Percentiles rank a stretch among this genome's conserved stretches.
Conservation (phyloP, 805 yeast genomes). For the Lachancea sp. region DNA sequence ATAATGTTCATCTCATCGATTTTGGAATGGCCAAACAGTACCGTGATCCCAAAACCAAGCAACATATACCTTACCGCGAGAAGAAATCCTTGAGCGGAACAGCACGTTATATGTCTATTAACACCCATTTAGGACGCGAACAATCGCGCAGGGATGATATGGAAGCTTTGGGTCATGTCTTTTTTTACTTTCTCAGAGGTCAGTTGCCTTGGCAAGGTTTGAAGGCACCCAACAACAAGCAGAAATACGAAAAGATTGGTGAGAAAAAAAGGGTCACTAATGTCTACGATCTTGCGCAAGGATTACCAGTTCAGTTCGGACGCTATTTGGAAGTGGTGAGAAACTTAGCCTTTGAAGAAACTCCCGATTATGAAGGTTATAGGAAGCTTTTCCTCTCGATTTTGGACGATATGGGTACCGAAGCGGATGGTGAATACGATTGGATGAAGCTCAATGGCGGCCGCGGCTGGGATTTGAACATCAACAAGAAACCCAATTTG, state of each 20-base stretch:
- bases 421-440: slow-evolving; percentile 86
- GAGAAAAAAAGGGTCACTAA: slow-evolving; percentile 90
- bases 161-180: slow-evolving; percentile 94
- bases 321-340: slow-evolving; percentile 86
- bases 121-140: slow-evolving; percentile 95
- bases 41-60: slow-evolving; percentile 92
- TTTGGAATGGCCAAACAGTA: slow-evolving; percentile 99
- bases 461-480: slow-evolving; percentile 87
- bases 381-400: slow-evolving; percentile 73
- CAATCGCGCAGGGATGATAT: slow-evolving; percentile 95
- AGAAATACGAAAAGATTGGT: slow-evolving; percentile 95
- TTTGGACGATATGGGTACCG: slow-evolving; percentile 60
- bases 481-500: slow-evolving; percentile 85
- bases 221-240: slow-evolving; percentile 96
- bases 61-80: slow-evolving; percentile 95
- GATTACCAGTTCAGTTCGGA: slow-evolving; percentile 88
- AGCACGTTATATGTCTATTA: slow-evolving; percentile 97
- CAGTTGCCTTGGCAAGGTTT: slow-evolving; percentile 98
- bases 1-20: slow-evolving; percentile 83
- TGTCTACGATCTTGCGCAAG: slow-evolving; percentile 77
- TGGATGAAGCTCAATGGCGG: slow-evolving; percentile 97
- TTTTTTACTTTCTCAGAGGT: slow-evolving; percentile 90
- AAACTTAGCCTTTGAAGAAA: slow-evolving; percentile 83
- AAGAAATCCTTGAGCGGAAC: slow-evolving; percentile 94
- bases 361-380: slow-evolving; percentile 88